phyloP scores from a whole-genome alignment of 2,329 filamentous ascomycete species.

The Ascochyta pisi region DNA sequence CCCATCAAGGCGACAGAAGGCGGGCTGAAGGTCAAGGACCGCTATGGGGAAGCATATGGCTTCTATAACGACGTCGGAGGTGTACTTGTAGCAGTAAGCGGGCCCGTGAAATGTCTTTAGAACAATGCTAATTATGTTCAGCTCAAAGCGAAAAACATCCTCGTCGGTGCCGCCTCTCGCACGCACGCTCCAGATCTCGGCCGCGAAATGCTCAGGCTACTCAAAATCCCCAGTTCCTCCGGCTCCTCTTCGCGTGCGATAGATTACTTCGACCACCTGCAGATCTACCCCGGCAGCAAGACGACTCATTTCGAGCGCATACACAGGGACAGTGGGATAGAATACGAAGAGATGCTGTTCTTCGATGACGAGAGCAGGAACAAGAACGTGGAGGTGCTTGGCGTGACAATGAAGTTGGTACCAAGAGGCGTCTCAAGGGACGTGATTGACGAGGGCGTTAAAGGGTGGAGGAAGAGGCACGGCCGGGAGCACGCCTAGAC shows the following conservation, averaged over 20 bases:
- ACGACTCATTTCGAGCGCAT: conserved; percentile 82
- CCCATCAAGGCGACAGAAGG: conserved; percentile 65
- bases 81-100: conserved; percentile 47
- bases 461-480: conserved; percentile 79
- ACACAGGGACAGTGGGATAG: conserved; percentile 72
- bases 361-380: conserved; percentile 94
- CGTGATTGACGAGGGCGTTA: conserved; percentile 81
- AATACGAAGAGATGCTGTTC: conserved; percentile 87
- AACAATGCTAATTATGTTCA: conserved; percentile 30
- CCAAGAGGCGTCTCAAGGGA: conserved; percentile 76
- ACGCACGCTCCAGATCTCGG: conserved; percentile 82
- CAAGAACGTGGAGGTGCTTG: conserved; percentile 78
- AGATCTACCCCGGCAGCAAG: conserved; percentile 79
- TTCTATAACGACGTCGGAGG: conserved; percentile 57
- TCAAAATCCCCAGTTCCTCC: conserved; percentile 67
- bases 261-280: conserved; percentile 63
- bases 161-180: conserved; percentile 78
- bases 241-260: conserved; percentile 53
- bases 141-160: conserved; percentile 56
- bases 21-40: conserved; percentile 59
- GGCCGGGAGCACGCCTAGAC: conserved; percentile 49
- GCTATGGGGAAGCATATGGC: conserved; percentile 54
- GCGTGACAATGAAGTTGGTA: conserved; percentile 85
- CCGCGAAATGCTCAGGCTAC: conserved; percentile 76
- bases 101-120: accelerated